These are phyloP conservation scores for Apiospora malaysiana DNA, from an alignment of 2,329 filamentous ascomycete genomes.

Conservation along the genomic window DNA sequence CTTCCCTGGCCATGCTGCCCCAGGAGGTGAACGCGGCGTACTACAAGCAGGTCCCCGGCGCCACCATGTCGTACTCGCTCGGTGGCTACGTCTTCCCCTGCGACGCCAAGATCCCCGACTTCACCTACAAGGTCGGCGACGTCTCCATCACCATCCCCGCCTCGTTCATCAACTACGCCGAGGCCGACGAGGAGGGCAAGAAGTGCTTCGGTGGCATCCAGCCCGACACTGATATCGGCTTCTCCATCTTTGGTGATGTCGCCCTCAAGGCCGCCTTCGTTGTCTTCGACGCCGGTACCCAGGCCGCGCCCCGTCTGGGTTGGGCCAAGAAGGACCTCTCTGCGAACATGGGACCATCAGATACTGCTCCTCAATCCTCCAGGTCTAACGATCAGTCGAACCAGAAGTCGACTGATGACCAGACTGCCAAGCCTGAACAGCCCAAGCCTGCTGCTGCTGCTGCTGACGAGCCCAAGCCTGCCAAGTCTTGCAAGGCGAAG, in stretches of 20 bases:
- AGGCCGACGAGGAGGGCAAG: constrained; percentile 47
- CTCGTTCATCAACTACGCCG: constrained; percentile 55
- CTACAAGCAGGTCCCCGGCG: constrained; percentile 60
- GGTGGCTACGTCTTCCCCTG: constrained; percentile 65
- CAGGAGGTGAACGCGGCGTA: constrained; percentile 57
- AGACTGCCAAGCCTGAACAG: too few species aligned
- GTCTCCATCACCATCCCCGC: constrained; percentile 56
- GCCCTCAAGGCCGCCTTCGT: constrained; percentile 28
- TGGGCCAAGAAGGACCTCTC: constrained; percentile 18
- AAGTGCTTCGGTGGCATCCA: constrained; percentile 68
- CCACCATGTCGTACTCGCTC: constrained; percentile 48
- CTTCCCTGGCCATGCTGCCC: constrained; percentile 65
- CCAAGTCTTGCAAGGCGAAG: constrained; percentile 10
- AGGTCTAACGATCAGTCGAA: background rate
- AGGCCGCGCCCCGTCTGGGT: constrained; percentile 1
- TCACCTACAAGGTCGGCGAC: constrained; percentile 35
- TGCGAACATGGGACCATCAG: background rate
- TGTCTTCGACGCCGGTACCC: constrained; percentile 22
- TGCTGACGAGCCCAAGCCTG: too few species aligned
- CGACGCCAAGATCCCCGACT: constrained; percentile 51
- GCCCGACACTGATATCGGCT: constrained; percentile 26
- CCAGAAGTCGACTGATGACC: background rate
- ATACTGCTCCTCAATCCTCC: background rate
- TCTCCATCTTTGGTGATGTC: constrained; percentile 28
- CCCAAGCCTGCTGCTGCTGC: too few species aligned